Evolutionary conservation across 345 rosid species (phyloP), one percentile per base, ranked within the genome.

Genomic region (Alliaria petiolata): DNA sequence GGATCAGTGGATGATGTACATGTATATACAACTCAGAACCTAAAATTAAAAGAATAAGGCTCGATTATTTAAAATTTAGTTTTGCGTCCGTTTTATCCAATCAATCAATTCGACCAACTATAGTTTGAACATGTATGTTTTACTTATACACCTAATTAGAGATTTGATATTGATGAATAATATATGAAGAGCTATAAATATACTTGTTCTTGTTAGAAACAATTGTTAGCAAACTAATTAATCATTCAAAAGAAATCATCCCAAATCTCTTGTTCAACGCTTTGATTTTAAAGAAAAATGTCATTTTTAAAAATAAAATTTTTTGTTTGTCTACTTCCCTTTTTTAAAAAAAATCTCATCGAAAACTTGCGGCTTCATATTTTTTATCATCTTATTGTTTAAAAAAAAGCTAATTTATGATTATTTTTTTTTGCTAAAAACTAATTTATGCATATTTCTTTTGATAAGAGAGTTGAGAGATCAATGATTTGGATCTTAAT

Each of bases 401-500:
- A n/a, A n/a, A n/a, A n/a, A n/a, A n/a, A n/a, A n/a, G n/a, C n/a
- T n/a, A n/a, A n/a, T n/a, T n/a, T n/a, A n/a, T n/a, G n/a, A n/a
- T n/a, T n/a, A n/a, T n/a, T n/a, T n/a, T n/a, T n/a, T n/a, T n/a
- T n/a, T n/a, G n/a, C n/a, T n/a, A n/a, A n/a, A n/a, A n/a, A n/a
- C n/a, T n/a, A n/a, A n/a, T n/a, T n/a, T n/a, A 33, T 43, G 53
- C 20, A 50, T 67, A 47, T 15, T 59, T 31, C 8, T 59, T 46
- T 50, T 33, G 65, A 64, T 67, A 43, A 65, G 55, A 66, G 46
- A 59, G 71, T 66, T 31, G 31, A 47, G 67, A 59, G 54, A 58
- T 28, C 67, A 66, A 65, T 66, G 78, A 74, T 66, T 56, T 74
- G 77, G 65, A 72, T 52, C 55, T 42, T 36, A 57, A 47, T 65